Evolutionary conservation across 805 yeast species (phyloP).

Genomic region (Metschnikowia continentalis): DNA sequence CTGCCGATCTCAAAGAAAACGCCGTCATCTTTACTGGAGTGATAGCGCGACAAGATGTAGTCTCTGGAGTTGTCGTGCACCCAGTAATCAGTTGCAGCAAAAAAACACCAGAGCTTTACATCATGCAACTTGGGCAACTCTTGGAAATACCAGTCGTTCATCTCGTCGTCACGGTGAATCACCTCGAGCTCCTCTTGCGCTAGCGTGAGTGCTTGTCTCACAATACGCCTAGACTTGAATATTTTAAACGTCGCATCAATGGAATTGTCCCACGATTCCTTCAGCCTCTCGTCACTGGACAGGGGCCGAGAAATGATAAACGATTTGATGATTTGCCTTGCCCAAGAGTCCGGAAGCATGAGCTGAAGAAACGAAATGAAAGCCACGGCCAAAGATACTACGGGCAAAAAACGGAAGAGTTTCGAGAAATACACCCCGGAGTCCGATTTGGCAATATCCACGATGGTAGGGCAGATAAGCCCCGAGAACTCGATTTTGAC

Average conservation of each 20-base stretch:
- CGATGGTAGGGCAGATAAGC: conserved; percentile 65
- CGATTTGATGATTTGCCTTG: conserved; percentile 20
- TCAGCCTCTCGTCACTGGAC: conserved; percentile 17
- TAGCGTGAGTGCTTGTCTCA: conserved; percentile 51
- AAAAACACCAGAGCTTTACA: conserved; percentile 49
- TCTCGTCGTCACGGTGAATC: conserved; percentile 46
- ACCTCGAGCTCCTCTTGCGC: conserved; percentile 57
- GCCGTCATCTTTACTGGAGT: conserved; percentile 22
- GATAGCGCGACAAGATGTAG: conserved; percentile 36
- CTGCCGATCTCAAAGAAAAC: conserved; percentile 32
- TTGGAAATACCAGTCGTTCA: conserved; percentile 47
- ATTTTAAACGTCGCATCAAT: conserved; percentile 41
- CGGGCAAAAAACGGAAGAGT: conserved; percentile 26
- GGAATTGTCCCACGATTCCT: conserved; percentile 32
- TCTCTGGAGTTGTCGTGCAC: conserved; percentile 50
- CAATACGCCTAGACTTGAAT: conserved; percentile 38
- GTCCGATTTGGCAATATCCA: conserved; percentile 49
- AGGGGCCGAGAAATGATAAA: conserved; percentile 25
- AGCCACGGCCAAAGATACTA: conserved; percentile 26
- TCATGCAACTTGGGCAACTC: conserved; percentile 20
- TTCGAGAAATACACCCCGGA: conserved; percentile 29
- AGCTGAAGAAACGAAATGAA: conserved; percentile 27
- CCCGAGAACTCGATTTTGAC: conserved; percentile 46
- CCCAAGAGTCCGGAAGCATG: conserved; percentile 24
- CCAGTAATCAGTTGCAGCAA: conserved; percentile 65